A percentile compares a stretch with the other conserved stretches of the same genome.
Evolutionary conservation across 306 rosid species (phyloP).

Genomic region (Cucurbita pepo): DNA sequence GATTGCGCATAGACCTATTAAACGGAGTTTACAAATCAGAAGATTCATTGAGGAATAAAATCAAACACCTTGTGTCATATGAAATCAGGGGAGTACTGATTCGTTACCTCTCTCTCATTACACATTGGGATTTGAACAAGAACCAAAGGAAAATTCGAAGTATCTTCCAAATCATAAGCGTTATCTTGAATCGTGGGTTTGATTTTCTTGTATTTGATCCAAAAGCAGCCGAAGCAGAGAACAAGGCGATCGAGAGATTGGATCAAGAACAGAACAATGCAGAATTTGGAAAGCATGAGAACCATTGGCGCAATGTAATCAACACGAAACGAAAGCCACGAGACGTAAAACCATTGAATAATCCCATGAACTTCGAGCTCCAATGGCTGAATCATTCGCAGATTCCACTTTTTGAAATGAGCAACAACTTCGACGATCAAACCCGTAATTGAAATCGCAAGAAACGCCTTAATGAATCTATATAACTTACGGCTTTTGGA

Average conservation of each 20-base stretch:
- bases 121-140: conserved; percentile 99
- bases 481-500: conserved; percentile 41
- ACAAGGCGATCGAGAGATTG: conserved; percentile 90
- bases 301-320: conserved; percentile 71
- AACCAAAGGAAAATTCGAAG: conserved; percentile 65
- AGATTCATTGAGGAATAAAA: not conserved
- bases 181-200: conserved; percentile 48
- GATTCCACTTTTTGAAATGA: conserved; percentile 66
- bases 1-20: conserved; percentile 73
- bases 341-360: conserved; percentile 50
- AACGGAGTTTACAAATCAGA: not conserved
- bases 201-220: conserved; percentile 76
- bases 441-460: conserved; percentile 44
- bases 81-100: not conserved
- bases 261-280: conserved; percentile 69
- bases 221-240: conserved; percentile 80
- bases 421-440: conserved; percentile 62
- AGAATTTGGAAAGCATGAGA: conserved; percentile 54
- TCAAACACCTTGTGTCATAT: not conserved
- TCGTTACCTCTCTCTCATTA: conserved; percentile 92
- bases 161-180: conserved; percentile 48
- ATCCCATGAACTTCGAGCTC: conserved; percentile 73
- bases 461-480: conserved; percentile 51
- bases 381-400: conserved; percentile 60
- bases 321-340: conserved; percentile 71